These are phyloP conservation scores for Scheffersomyces segobiensis DNA, from an alignment of 1,139 yeast genomes.

Conservation along the genomic window DNA sequence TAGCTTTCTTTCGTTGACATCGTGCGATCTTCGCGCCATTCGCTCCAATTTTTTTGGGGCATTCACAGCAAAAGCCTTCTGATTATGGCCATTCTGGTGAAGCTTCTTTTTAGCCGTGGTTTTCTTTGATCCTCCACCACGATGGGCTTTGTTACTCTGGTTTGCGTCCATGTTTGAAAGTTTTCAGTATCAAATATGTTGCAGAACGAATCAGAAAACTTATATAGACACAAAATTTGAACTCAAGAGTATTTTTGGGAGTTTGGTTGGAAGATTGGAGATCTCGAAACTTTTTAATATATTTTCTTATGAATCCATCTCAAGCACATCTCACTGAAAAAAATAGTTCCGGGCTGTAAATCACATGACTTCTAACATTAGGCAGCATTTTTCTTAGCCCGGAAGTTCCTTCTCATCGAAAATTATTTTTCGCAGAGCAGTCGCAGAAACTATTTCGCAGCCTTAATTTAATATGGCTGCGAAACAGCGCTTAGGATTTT, in stretches of 20 bases:
- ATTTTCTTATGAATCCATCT: slow-evolving; percentile 1
- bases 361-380: slow-evolving; percentile 1
- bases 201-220: background rate
- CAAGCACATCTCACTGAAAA: slow-evolving; percentile 7
- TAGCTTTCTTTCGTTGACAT: slow-evolving; percentile 78
- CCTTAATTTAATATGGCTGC: background rate
- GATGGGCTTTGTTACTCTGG: slow-evolving; percentile 61
- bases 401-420: background rate
- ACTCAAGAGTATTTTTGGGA: background rate
- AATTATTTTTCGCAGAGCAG: too few relatives aligned
- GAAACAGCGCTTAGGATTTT: background rate
- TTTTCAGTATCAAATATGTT: background rate
- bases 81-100: slow-evolving; percentile 89
- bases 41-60: slow-evolving; percentile 89
- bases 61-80: slow-evolving; percentile 90
- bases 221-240: background rate
- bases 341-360: slow-evolving; percentile 3
- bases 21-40: slow-evolving; percentile 82
- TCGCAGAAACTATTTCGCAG: background rate
- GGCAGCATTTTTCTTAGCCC: background rate
- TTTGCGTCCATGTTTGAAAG: slow-evolving; percentile 23
- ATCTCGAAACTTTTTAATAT: background rate
- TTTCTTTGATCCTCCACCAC: slow-evolving; percentile 53
- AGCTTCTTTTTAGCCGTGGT: slow-evolving; percentile 80
- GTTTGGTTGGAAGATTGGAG: background rate